These are phyloP conservation scores for Cordyceps farinosa DNA, from an alignment of 2,329 filamentous ascomycete species.

Conservation along the genomic window DNA sequence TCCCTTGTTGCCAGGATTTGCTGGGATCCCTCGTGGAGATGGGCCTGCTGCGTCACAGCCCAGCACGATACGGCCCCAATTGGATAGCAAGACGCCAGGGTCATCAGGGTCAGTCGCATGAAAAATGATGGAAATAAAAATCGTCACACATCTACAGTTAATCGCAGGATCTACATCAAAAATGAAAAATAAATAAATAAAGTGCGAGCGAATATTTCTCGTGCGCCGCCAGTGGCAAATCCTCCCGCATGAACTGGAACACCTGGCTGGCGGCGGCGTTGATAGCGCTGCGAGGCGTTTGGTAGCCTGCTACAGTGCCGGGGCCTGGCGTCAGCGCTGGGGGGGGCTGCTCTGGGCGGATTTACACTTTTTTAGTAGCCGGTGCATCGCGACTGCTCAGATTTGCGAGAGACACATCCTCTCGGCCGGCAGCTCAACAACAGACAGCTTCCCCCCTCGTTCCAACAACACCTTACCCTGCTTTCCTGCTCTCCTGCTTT, in stretches of 20 bases:
- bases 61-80: neutral
- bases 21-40: slow-evolving; percentile 1
- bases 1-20: neutral
- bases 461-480: neutral
- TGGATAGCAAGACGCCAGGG: neutral
- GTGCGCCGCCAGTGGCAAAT: slow-evolving; percentile 16
- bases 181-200: neutral
- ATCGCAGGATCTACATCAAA: neutral
- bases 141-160: neutral
- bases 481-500: neutral
- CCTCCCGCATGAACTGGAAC: slow-evolving; percentile 14
- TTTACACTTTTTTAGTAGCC: neutral
- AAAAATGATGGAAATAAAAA: neutral
- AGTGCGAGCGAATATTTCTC: slow-evolving; percentile 3
- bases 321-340: neutral
- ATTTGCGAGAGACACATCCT: neutral
- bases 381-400: neutral
- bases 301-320: neutral
- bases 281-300: neutral
- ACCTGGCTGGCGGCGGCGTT: slow-evolving; percentile 6
- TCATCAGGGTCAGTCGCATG: neutral
- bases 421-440: neutral
- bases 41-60: slow-evolving; percentile 1
- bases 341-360: neutral
- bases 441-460: neutral